phyloP scores from a whole-genome alignment of 2,329 filamentous ascomycete genomes.

The Fusarium illudens region DNA sequence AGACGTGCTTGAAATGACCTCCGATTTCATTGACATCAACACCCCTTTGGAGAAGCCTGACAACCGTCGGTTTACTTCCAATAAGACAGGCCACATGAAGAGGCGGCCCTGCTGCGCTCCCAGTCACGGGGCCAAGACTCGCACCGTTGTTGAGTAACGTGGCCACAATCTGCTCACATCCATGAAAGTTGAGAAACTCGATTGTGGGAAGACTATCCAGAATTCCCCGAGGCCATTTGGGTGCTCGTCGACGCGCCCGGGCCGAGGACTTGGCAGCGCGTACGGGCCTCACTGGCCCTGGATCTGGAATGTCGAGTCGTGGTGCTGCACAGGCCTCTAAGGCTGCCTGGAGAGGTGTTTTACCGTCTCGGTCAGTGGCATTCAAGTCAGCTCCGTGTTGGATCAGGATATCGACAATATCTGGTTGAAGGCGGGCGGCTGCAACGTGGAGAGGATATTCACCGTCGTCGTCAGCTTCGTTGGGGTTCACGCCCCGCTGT shows the following conservation, averaged over 20 bases:
- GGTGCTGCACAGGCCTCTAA: constrained; percentile 2
- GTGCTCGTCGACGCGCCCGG: neutral
- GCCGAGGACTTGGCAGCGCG: neutral
- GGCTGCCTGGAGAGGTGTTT: neutral
- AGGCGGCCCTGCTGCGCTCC: neutral
- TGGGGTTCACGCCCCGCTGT: neutral
- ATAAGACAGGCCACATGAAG: constrained; percentile 15
- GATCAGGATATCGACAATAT: neutral
- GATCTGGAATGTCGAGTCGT: neutral
- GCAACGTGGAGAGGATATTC: constrained; percentile 1
- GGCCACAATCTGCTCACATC: neutral
- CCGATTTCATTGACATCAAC: neutral
- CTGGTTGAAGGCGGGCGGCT: neutral
- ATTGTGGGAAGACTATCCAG: neutral
- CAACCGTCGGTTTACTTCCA: neutral
- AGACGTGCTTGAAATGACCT: neutral
- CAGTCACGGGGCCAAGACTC: neutral
- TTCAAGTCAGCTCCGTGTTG: neutral
- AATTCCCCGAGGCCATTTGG: neutral
- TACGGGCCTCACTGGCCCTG: neutral
- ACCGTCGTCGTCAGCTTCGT: neutral
- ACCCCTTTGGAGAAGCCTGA: neutral
- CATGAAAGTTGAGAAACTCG: neutral
- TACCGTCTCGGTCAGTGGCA: neutral
- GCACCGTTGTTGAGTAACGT: neutral